Conservation (phyloP, 768 basidiomycete species). For the Exidia glandulosa region DNA sequence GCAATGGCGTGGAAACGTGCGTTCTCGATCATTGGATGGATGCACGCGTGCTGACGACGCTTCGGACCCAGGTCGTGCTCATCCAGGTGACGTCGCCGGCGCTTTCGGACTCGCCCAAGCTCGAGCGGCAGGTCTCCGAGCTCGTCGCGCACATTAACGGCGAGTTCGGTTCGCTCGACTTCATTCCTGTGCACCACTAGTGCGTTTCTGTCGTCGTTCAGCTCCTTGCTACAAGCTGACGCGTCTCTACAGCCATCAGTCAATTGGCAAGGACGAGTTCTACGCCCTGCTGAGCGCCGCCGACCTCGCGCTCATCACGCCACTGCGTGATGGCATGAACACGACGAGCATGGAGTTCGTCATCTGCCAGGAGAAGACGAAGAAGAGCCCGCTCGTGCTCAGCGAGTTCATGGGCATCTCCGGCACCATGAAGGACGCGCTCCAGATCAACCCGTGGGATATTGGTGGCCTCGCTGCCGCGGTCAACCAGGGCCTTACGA, state of each 20-base stretch:
- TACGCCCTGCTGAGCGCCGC: slow-evolving; percentile 90
- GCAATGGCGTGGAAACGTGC: slow-evolving; percentile 86
- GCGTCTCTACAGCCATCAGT: slow-evolving; percentile 63
- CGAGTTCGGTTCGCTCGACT: slow-evolving; percentile 87
- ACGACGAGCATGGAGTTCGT: slow-evolving; percentile 98
- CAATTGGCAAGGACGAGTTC: slow-evolving; percentile 95
- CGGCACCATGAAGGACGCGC: slow-evolving; percentile 77
- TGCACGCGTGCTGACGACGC: slow-evolving; percentile 13
- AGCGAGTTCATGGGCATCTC: slow-evolving; percentile 99
- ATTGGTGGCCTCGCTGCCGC: slow-evolving; percentile 78
- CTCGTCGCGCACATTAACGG: slow-evolving; percentile 93
- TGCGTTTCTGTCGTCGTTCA: slow-evolving; percentile 33
- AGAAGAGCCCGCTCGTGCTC: slow-evolving; percentile 76
- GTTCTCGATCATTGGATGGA: slow-evolving; percentile 32
- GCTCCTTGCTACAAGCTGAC: not conserved
- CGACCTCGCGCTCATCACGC: slow-evolving; percentile 90
- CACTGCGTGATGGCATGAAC: slow-evolving; percentile 97
- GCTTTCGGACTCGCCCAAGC: slow-evolving; percentile 81
- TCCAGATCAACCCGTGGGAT: slow-evolving; percentile 95
- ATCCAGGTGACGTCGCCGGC: slow-evolving; percentile 90
- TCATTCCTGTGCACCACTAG: slow-evolving; percentile 98
- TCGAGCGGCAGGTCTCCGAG: slow-evolving; percentile 89
- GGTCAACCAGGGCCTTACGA: slow-evolving; percentile 78
- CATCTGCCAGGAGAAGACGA: slow-evolving; percentile 79
- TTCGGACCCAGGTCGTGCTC: slow-evolving; percentile 27